Evolutionary conservation across 2,329 filamentous ascomycete species (phyloP).

Genomic region (Phyllosticta paracitricarpa): DNA sequence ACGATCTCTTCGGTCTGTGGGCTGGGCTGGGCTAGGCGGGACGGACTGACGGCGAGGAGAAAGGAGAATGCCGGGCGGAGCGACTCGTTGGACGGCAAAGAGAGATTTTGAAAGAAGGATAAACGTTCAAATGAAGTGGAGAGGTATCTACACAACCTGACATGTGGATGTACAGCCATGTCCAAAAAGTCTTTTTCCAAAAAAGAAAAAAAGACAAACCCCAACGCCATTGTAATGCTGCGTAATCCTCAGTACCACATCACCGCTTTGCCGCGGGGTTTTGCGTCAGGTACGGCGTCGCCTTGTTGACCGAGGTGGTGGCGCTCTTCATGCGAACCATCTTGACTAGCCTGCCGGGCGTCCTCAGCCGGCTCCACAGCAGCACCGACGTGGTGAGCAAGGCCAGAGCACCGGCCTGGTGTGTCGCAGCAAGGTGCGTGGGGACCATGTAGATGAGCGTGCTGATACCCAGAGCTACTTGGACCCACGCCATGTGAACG

Average conservation of each 20-base stretch:
- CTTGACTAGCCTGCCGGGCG: background rate
- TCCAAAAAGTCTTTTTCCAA: background rate
- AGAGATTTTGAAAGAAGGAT: background rate
- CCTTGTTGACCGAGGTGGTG: background rate
- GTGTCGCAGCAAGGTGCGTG: constrained; percentile 73
- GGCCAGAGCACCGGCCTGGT: constrained; percentile 84
- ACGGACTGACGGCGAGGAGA: no score
- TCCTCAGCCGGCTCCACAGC: constrained; percentile 5
- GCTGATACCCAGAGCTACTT: constrained; percentile 77
- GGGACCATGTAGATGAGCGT: constrained; percentile 94
- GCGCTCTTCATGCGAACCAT: background rate
- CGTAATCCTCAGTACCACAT: background rate
- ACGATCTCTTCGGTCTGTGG: no score
- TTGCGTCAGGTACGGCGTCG: background rate
- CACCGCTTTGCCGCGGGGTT: background rate
- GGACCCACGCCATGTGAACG: constrained; percentile 70
- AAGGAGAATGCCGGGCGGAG: no score
- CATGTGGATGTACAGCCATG: background rate
- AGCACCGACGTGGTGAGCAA: constrained; percentile 50
- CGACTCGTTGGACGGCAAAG: no score
- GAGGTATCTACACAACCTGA: background rate
- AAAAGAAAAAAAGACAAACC: background rate
- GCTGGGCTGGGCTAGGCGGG: no score
- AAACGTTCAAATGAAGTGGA: background rate
- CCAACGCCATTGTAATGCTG: background rate